phyloP scores from a whole-genome alignment of 176 grass and related monocot genomes.

The Oryza glaberrima region DNA sequence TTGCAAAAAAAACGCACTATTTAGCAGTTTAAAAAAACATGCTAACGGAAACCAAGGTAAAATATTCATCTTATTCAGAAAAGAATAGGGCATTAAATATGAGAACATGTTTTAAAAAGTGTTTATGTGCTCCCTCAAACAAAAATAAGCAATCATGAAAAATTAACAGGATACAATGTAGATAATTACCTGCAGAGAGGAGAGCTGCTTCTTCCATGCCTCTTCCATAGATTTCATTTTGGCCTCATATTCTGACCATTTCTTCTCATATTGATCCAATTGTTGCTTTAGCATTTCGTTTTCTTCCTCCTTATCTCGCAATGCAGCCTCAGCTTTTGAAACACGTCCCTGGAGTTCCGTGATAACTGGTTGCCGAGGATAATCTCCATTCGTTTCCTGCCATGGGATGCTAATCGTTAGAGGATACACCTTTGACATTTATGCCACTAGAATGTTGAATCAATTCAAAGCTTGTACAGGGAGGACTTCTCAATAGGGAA shows the following conservation, averaged over 20 bases:
- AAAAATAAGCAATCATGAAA: constrained; percentile 2
- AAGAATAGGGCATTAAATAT: background rate
- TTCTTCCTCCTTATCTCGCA: constrained; percentile 85
- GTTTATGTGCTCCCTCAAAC: background rate
- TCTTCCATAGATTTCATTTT: constrained; percentile 97
- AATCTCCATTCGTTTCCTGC: constrained; percentile 60
- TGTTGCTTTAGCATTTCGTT: constrained; percentile 75
- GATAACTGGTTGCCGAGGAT: constrained; percentile 53
- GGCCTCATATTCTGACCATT: constrained; percentile 82
- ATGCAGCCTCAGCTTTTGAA: constrained; percentile 61
- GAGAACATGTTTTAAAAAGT: constrained; percentile 24
- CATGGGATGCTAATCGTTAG: constrained; percentile 31
- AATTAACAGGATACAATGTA: background rate
- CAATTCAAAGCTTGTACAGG: constrained; percentile 22
- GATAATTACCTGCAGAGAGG: constrained; percentile 81
- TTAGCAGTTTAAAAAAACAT: too few species aligned
- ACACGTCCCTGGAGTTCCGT: constrained; percentile 60
- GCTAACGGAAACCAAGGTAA: too few species aligned
- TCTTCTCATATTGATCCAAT: constrained; percentile 84
- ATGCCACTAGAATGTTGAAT: constrained; percentile 14
- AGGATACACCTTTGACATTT: constrained; percentile 3
- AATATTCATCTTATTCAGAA: too few species aligned
- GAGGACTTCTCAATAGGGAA: constrained; percentile 13
- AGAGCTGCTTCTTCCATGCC: constrained; percentile 83
- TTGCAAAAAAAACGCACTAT: too few species aligned